A percentile compares a stretch with the other conserved stretches of the same genome.
These are phyloP conservation scores for Cenchrus fungigraminus DNA, from an alignment of 176 grass and related monocot species.

Conservation along the genomic window DNA sequence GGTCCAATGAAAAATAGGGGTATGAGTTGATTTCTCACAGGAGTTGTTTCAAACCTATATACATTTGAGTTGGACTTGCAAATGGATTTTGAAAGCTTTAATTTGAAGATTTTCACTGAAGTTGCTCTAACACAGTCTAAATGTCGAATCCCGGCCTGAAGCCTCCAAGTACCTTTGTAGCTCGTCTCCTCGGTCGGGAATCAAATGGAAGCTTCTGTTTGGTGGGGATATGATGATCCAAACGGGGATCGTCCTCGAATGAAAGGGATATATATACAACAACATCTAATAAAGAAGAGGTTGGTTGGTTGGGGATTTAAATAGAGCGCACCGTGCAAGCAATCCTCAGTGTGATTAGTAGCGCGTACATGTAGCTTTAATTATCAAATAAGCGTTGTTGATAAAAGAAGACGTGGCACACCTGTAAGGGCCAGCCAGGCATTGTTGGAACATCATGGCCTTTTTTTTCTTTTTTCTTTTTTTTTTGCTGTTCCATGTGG, in stretches of 20 bases:
- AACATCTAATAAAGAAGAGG: background rate
- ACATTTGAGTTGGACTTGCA: too few relatives aligned
- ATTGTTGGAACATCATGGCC: slow-evolving; percentile 31
- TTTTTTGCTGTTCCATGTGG: slow-evolving; percentile 27
- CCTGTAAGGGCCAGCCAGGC: slow-evolving; percentile 18
- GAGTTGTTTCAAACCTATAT: too few relatives aligned
- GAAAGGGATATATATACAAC: background rate
- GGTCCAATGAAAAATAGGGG: too few relatives aligned
- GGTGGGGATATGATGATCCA: background rate
- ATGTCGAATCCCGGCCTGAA: slow-evolving; percentile 14
- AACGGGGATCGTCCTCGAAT: background rate
- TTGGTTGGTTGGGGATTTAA: slow-evolving; percentile 14
- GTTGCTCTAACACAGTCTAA: background rate
- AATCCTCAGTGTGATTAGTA: background rate
- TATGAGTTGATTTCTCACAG: too few relatives aligned
- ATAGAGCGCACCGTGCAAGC: background rate
- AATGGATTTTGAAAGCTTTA: too few relatives aligned
- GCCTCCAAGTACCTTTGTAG: background rate
- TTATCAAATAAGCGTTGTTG: background rate
- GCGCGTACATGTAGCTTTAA: background rate
- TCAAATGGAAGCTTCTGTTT: slow-evolving; percentile 35
- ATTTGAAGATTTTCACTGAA: too few relatives aligned
- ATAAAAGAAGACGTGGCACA: slow-evolving; percentile 38
- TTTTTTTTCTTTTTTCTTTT: background rate
- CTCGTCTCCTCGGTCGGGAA: background rate